Percentiles rank a stretch among this genome's conserved stretches.
Evolutionary conservation across 1,139 yeast genomes (phyloP).

Genomic region (Protomyces gravidus): DNA sequence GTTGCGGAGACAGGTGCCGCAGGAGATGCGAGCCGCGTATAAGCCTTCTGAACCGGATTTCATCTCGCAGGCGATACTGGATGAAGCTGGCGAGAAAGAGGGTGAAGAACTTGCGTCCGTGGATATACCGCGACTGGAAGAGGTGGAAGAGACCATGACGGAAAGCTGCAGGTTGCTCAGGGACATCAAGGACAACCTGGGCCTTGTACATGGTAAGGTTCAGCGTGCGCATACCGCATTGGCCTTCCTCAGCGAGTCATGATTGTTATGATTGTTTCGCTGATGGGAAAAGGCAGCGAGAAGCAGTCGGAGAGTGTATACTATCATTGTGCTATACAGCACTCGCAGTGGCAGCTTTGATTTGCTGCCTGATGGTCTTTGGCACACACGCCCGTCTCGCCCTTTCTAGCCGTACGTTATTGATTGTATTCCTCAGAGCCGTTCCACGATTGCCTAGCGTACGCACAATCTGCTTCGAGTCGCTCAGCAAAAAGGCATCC

Average conservation of each 20-base stretch:
- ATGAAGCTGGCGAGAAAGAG: neutral
- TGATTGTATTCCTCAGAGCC: slow-evolving; percentile 1
- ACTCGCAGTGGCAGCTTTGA: neutral
- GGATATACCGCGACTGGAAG: slow-evolving; percentile 5
- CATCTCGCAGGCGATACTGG: neutral
- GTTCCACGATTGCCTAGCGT: slow-evolving; percentile 7
- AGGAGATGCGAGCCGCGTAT: neutral
- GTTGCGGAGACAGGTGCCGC: slow-evolving; percentile 16
- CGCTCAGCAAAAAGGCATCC: slow-evolving; percentile 13
- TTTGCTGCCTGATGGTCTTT: neutral
- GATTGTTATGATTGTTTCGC: too few species aligned
- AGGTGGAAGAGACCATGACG: slow-evolving; percentile 5
- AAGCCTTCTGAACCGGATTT: neutral
- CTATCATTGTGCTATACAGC: neutral
- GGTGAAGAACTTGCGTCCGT: slow-evolving; percentile 8
- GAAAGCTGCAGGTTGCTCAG: slow-evolving; percentile 1
- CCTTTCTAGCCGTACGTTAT: neutral
- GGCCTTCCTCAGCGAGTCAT: neutral
- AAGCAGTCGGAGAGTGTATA: neutral
- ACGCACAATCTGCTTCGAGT: slow-evolving; percentile 1
- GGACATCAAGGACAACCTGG: slow-evolving; percentile 15
- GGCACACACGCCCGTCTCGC: slow-evolving; percentile 1
- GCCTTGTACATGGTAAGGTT: slow-evolving; percentile 11
- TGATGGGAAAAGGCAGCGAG: too few species aligned
- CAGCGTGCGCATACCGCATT: slow-evolving; percentile 9